Base-by-base conservation (phyloP, 202 grass and related monocot species). In the Elaeis oleifera region DNA sequence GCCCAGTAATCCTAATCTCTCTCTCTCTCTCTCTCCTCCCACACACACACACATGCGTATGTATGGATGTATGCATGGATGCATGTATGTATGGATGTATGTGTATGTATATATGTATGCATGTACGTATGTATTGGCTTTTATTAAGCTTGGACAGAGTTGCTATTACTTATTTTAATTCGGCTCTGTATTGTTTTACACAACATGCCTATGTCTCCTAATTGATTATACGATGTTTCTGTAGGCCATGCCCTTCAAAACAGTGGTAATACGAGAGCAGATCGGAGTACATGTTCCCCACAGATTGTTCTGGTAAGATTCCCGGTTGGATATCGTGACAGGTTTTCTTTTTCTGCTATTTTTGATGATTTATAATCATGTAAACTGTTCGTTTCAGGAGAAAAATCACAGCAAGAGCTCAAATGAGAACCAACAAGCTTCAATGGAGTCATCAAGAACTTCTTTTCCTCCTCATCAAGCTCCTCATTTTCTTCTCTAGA, bases 401-500 rank as follows among this genome's bases (percentile, higher is more conserved):
- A 92, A 83, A 72, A 92, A 74, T 64, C 68, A 72, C 44, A 89
- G 77, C 71, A 92, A 81, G 72, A 86, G 77, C 16, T 79, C 82
- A 75, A 72, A 81, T 60, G 88, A 89, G 24, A 86, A 74, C 60
- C 94, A 70, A 56, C 89, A 32, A 78, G 59, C 39, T 44, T 90
- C 82, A 57, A 50, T 82, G 52, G 94, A 97, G 50, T 73, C 78
- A n/a, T 88, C 74, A 13, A 79, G 80, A 50, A 80, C 82, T 25
- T 99, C 84, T 44, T 75, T 70, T 88, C 85, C 3, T 99, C 94
- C 22, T 99, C 94, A 28, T 85, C 87, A 21, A 82, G 80, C 55
- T 99, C 88, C 0, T 89, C 94, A 5, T 94, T 84, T 55, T 89
- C 94, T 53, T 94, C 88, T 64, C 71, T 89, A 48, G 94, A 99